Evolutionary conservation across 441 rosid genomes (phyloP).

Genomic region (Flueggea neowawraea): DNA sequence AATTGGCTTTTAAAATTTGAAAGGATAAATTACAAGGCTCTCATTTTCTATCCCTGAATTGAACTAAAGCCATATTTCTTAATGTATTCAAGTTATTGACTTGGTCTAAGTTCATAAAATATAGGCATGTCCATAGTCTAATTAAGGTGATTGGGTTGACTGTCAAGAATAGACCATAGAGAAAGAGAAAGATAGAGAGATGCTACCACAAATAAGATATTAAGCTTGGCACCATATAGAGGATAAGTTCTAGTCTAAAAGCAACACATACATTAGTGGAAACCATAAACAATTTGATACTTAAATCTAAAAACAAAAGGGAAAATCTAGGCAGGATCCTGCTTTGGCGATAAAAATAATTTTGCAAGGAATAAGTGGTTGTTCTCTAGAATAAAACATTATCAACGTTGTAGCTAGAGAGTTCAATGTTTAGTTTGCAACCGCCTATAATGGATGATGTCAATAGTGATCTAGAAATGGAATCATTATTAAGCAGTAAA

Average conservation of each 20-base stretch:
- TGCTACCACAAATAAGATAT: neutral
- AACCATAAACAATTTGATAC: slow-evolving; percentile 5
- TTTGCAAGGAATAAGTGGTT: slow-evolving; percentile 29
- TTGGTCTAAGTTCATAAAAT: slow-evolving; percentile 19
- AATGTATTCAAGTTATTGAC: slow-evolving; percentile 14
- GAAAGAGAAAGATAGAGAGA: neutral
- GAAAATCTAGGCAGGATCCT: slow-evolving; percentile 23
- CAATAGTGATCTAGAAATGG: slow-evolving; percentile 38
- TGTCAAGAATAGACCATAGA: slow-evolving; percentile 11
- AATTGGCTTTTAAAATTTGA: too few species aligned
- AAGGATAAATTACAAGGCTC: too few species aligned
- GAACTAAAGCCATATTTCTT: too few species aligned
- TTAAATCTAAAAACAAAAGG: slow-evolving; percentile 8
- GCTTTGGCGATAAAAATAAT: slow-evolving; percentile 3
- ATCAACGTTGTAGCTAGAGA: neutral
- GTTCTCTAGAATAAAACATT: slow-evolving; percentile 23
- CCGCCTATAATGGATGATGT: slow-evolving; percentile 30
- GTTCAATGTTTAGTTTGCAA: slow-evolving; percentile 14
- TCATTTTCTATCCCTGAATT: too few species aligned
- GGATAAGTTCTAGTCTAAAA: slow-evolving; percentile 18
- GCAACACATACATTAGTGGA: neutral
- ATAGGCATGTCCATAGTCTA: slow-evolving; percentile 1
- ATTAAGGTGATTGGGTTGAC: slow-evolving; percentile 26
- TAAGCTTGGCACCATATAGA: neutral
- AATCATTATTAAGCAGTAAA: slow-evolving; percentile 12